phyloP scores from a whole-genome alignment of 2,329 filamentous ascomycete genomes.

The Rhynchosporium secalis region DNA sequence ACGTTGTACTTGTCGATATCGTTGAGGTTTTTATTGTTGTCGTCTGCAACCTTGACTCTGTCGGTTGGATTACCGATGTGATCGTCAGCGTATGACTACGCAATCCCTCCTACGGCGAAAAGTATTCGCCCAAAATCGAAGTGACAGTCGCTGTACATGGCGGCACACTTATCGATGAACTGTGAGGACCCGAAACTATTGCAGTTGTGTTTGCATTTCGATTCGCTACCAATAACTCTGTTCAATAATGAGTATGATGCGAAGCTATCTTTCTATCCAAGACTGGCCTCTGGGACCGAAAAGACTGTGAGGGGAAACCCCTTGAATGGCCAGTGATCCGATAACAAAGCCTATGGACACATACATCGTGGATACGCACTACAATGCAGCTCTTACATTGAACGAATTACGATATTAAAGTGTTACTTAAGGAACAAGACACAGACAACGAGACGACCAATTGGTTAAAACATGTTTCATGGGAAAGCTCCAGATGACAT shows the following conservation, averaged over 20 bases:
- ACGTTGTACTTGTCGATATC: not conserved
- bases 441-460: conserved; percentile 19
- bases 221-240: not conserved
- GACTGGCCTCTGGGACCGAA: conserved; percentile 15
- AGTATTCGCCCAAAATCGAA: conserved; percentile 12
- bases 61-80: conserved; percentile 12
- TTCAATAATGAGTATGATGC: not conserved
- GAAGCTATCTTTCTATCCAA: not conserved
- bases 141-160: conserved; percentile 16
- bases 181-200: not conserved
- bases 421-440: conserved; percentile 16
- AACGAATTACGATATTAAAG: conserved; percentile 12
- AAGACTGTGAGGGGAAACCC: conserved; percentile 19
- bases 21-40: not conserved
- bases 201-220: not conserved
- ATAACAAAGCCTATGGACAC: conserved; percentile 19
- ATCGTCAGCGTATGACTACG: conserved; percentile 8
- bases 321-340: conserved; percentile 26
- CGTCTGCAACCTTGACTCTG: not conserved
- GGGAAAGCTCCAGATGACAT: conserved; percentile 12
- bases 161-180: not conserved
- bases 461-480: conserved; percentile 1
- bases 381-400: conserved; percentile 14
- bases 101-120: not conserved
- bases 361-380: conserved; percentile 29